A percentile compares a stretch with the other conserved stretches of the same genome.
These are phyloP conservation scores for Fusarium sp. DNA, from an alignment of 2,329 filamentous ascomycete genomes.

Conservation along the genomic window DNA sequence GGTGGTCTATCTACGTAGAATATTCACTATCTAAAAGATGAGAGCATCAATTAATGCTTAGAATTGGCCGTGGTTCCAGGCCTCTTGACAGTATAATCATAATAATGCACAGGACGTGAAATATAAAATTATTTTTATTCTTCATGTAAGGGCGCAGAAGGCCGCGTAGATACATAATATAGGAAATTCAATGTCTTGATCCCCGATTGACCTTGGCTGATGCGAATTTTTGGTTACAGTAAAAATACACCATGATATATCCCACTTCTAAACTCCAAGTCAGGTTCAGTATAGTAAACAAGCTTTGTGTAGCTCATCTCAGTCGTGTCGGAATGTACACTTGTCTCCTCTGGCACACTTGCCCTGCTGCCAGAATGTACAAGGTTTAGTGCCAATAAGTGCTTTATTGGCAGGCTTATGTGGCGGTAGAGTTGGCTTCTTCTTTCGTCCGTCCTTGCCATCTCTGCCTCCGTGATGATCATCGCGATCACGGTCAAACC, in stretches of 20 bases:
- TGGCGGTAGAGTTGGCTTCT: slow-evolving; percentile 55
- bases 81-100: background rate
- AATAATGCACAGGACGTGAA: background rate
- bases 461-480: slow-evolving; percentile 49
- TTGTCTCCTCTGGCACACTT: slow-evolving; percentile 79
- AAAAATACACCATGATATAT: slow-evolving; percentile 41
- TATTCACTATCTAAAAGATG: background rate
- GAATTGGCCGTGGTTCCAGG: background rate
- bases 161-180: background rate
- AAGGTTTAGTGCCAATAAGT: slow-evolving; percentile 75
- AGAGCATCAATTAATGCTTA: background rate
- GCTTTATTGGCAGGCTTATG: slow-evolving; percentile 65
- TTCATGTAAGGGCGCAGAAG: slow-evolving; percentile 10
- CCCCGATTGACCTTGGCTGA: slow-evolving; percentile 9
- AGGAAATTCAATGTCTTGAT: slow-evolving; percentile 14
- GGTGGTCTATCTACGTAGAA: background rate
- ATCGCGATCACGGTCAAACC: slow-evolving; percentile 52
- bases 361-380: slow-evolving; percentile 77
- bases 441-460: slow-evolving; percentile 56
- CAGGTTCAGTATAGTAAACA: slow-evolving; percentile 18
- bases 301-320: slow-evolving; percentile 17
- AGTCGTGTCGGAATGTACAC: slow-evolving; percentile 80
- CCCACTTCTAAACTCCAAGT: slow-evolving; percentile 19
- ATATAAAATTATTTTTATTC: slow-evolving; percentile 24
- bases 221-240: slow-evolving; percentile 40